These are phyloP conservation scores for Phragmites australis DNA, from an alignment of 176 grass and related monocot species.

Conservation along the genomic window DNA sequence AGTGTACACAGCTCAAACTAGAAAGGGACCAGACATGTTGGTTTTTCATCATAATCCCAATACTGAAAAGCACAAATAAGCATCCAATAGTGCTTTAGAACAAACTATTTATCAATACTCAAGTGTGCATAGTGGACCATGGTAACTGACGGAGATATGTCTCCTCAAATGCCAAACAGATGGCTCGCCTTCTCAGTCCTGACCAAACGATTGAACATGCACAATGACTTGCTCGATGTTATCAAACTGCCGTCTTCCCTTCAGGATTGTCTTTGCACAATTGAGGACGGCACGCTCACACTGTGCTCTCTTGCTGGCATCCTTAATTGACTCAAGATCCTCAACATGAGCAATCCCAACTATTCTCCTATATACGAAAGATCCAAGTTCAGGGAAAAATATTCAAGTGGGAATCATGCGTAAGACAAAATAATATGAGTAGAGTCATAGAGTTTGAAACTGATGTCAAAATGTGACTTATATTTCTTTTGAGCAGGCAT, in stretches of 20 bases:
- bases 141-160: not conserved
- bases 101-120: not conserved
- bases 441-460: not conserved
- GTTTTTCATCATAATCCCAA: not conserved
- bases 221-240: slow-evolving; percentile 58
- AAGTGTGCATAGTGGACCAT: not conserved
- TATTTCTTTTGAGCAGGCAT: not conserved
- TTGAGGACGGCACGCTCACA: slow-evolving; percentile 69
- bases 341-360: slow-evolving; percentile 87
- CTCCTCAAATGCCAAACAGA: not conserved
- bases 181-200: not conserved
- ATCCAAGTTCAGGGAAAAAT: not conserved
- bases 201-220: slow-evolving; percentile 29
- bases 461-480: not conserved
- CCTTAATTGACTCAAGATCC: slow-evolving; percentile 81
- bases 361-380: slow-evolving; percentile 61
- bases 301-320: slow-evolving; percentile 57
- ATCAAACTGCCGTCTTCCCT: slow-evolving; percentile 56
- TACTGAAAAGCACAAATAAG: slow-evolving; percentile 8
- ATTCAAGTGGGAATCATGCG: not conserved
- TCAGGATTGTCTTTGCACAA: slow-evolving; percentile 72
- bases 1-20: slow-evolving; percentile 16
- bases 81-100: not conserved
- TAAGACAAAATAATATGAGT: not conserved
- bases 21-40: not conserved